phyloP scores from a whole-genome alignment of 306 rosid species.

The Begonia fuchsioides region DNA sequence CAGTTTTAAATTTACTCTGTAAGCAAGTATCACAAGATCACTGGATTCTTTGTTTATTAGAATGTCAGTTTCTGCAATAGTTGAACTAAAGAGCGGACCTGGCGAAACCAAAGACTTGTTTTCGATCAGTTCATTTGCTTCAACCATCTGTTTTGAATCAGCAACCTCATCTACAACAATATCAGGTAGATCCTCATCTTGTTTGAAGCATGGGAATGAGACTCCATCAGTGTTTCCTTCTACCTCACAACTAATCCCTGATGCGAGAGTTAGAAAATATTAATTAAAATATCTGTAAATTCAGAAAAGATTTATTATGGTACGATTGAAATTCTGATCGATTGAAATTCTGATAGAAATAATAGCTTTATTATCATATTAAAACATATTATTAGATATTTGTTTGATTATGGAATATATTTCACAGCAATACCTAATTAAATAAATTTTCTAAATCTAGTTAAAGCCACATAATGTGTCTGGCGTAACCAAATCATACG shows the following conservation, averaged over 20 bases:
- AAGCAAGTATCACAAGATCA: background rate
- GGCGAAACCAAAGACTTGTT: constrained; percentile 13
- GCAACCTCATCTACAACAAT: constrained; percentile 14
- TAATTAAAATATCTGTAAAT: too few species aligned
- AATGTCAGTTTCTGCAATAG: background rate
- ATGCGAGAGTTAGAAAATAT: too few species aligned
- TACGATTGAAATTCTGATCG: too few species aligned
- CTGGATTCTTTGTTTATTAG: background rate
- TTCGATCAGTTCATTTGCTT: constrained; percentile 16
- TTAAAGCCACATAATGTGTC: constrained; percentile 7
- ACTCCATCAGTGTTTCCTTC: constrained; percentile 16
- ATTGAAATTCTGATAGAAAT: too few species aligned
- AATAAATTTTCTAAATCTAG: too few species aligned
- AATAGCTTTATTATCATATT: too few species aligned
- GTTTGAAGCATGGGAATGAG: constrained; percentile 12
- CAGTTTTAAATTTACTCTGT: too few species aligned
- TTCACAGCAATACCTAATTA: too few species aligned
- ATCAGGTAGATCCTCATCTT: constrained; percentile 12
- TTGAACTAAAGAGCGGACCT: constrained; percentile 21
- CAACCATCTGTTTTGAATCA: constrained; percentile 7
- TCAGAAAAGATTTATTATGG: too few species aligned
- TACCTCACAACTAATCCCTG: constrained; percentile 21
- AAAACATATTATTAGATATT: too few species aligned
- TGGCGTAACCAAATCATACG: too few species aligned
- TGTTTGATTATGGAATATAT: too few species aligned